Percentiles rank a stretch among this genome's conserved stretches.
Evolutionary conservation across 192 early-diverging fungal species (phyloP).

Genomic region (Coemansia sp.): DNA sequence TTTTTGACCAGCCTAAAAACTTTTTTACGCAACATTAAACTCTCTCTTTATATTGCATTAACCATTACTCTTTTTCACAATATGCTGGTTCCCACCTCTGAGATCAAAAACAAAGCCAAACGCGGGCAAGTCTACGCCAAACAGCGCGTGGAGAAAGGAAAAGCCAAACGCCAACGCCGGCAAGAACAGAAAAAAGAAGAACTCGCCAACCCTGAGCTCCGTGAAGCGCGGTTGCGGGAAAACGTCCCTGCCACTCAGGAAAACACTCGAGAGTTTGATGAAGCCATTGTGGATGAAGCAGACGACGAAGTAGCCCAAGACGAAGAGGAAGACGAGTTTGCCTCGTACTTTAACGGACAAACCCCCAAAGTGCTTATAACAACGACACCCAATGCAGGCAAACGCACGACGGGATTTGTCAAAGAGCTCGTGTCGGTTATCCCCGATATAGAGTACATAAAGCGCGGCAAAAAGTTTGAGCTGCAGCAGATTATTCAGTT

Average conservation of each 20-base stretch:
- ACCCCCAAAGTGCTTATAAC: conserved; percentile 93
- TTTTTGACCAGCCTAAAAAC: too few species aligned
- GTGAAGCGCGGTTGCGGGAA: conserved; percentile 77
- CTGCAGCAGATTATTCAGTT: conserved; percentile 90
- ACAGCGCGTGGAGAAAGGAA: conserved; percentile 71
- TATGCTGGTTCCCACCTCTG: conserved; percentile 25
- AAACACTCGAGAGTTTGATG: conserved; percentile 88
- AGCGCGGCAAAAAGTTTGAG: conserved; percentile 82
- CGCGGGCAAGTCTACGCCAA: conserved; percentile 77
- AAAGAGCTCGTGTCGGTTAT: conserved; percentile 88
- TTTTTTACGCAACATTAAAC: too few species aligned
- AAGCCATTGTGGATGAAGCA: conserved; percentile 78
- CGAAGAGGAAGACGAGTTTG: conserved; percentile 82
- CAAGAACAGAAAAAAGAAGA: conserved; percentile 76
- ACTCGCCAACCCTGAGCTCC: conserved; percentile 76
- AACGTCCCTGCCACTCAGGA: conserved; percentile 94
- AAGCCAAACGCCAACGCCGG: conserved; percentile 71
- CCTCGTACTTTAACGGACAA: conserved; percentile 83
- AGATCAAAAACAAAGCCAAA: conserved; percentile 84
- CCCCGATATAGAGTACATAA: conserved; percentile 86
- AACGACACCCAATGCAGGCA: conserved; percentile 57
- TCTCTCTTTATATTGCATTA: too few species aligned
- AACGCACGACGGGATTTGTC: conserved; percentile 78
- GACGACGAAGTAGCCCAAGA: conserved; percentile 82
- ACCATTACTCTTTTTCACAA: conserved; percentile 5